A percentile compares a stretch with the other conserved stretches of the same genome.
Conservation (phyloP, 2,329 filamentous ascomycete genomes). For the Cyclaneusma minus region DNA sequence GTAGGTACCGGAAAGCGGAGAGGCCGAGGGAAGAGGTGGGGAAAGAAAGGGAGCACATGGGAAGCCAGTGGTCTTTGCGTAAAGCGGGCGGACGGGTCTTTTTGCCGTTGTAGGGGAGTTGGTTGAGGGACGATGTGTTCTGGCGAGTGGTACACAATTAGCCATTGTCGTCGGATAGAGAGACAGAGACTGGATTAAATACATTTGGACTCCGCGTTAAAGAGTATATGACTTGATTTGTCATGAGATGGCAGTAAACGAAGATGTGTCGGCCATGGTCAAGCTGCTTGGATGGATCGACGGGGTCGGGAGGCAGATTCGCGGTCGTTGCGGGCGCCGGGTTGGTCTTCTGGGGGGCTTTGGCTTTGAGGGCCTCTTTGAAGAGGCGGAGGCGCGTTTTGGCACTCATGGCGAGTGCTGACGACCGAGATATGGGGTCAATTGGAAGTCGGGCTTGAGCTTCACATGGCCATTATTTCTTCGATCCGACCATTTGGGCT, state of each 20-base stretch:
- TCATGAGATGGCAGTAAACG: slow-evolving; percentile 22
- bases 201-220: slow-evolving; percentile 20
- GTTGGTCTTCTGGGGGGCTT: too few relatives aligned
- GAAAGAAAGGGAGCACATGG: slow-evolving; percentile 44
- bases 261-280: slow-evolving; percentile 21
- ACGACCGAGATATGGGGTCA: too few relatives aligned
- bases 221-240: slow-evolving; percentile 24
- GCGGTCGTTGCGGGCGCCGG: too few relatives aligned
- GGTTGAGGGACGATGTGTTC: slow-evolving; percentile 33
- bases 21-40: slow-evolving; percentile 37
- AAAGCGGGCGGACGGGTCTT: slow-evolving; percentile 47
- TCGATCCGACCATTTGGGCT: too few relatives aligned
- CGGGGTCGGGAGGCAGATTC: too few relatives aligned
- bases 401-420: too few relatives aligned
- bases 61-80: slow-evolving; percentile 52
- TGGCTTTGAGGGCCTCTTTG: neutral
- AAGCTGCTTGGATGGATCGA: slow-evolving; percentile 4
- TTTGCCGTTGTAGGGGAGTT: slow-evolving; percentile 52
- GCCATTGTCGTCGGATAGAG: neutral
- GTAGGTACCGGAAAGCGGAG: slow-evolving; percentile 45
- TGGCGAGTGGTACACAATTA: slow-evolving; percentile 6
- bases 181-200: slow-evolving; percentile 2
- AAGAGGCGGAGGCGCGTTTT: neutral
- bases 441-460: too few relatives aligned
- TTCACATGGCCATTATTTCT: too few relatives aligned